Evolutionary conservation across 164 flowering plant species (phyloP), one percentile per base, ranked within the genome.

Genomic region (Berberis vulgaris): DNA sequence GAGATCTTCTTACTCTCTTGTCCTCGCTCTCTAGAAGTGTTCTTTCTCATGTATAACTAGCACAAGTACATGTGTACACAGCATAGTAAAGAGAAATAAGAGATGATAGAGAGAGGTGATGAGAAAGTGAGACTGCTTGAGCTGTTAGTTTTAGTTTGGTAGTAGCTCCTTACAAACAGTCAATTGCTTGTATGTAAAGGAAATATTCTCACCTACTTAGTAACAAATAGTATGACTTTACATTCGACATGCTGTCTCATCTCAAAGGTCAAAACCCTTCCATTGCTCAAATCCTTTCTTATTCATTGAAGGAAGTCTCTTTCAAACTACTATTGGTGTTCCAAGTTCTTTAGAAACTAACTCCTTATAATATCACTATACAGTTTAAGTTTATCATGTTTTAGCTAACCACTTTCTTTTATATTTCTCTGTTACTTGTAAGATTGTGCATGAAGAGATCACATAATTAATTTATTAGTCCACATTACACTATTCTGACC

Each of bases 181-280:
- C 79, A 80, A 77, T 75, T 47, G 55, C 76, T 76, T 73, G 72
- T 60, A 49, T 56, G n/a, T 42, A 66, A 70, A 69, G 58, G 70
- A 73, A 46, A 64, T 7, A 42, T 8, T 60, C 62, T 59, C 42
- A 66, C 68, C 68, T 66, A 66, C 58, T 66, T 47, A 57, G 68
- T 58, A 66, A 66, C 62, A 42, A 66, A 59, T 43, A 49, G 59
- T 59, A 56, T 66, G 68, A 59, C 63, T 66, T 66, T 66, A 64
- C 41, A 41, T 65, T 65, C 57, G 67, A 65, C 67, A 65, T 65
- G 53, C 26, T 56, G 54, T 57, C 61, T 57, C 11, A 40, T 45
- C 44, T 57, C 65, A 54, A 65, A 65, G 66, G 69, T 65, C 64
- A 73, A 69, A 67, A 55, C 54, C 26, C 26, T 26, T 26, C 55